These are phyloP conservation scores for Neurospora tetraspora DNA, from an alignment of 495 filamentous ascomycete genomes.

Conservation along the genomic window DNA sequence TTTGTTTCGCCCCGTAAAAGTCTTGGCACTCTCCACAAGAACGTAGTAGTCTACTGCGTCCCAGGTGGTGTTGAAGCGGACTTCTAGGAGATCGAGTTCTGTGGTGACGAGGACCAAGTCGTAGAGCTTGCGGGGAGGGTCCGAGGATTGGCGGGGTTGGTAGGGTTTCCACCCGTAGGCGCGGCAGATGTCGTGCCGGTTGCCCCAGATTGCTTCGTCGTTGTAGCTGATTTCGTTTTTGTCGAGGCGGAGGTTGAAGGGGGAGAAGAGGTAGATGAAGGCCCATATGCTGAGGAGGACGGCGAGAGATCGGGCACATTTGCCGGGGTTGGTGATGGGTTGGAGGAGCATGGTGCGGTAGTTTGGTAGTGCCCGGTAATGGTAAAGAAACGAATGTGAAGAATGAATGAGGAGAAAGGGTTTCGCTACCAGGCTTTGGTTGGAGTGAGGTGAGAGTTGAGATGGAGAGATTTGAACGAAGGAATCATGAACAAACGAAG, in stretches of 20 bases:
- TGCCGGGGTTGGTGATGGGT: background rate
- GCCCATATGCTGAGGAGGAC: background rate
- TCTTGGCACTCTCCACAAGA: slow-evolving; percentile 40
- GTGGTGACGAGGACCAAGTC: slow-evolving; percentile 46
- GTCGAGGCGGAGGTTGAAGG: background rate
- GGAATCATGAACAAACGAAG: too few relatives aligned
- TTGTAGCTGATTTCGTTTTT: background rate
- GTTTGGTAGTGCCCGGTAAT: background rate
- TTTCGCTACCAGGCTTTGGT: too few relatives aligned
- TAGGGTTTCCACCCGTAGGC: slow-evolving; percentile 32
- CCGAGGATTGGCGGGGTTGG: background rate
- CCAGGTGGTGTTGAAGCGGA: slow-evolving; percentile 43
- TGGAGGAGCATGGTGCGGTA: background rate
- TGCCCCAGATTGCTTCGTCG: background rate
- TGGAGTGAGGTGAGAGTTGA: too few relatives aligned
- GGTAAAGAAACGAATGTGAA: background rate
- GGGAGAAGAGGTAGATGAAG: background rate
- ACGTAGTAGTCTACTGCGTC: slow-evolving; percentile 47
- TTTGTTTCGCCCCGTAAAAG: slow-evolving; percentile 42
- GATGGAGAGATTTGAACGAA: too few relatives aligned
- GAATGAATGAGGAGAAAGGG: too few relatives aligned
- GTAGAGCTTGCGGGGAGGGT: slow-evolving; percentile 37
- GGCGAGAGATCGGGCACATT: background rate
- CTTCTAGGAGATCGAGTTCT: slow-evolving; percentile 49
- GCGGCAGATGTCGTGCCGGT: slow-evolving; percentile 21